phyloP scores from a whole-genome alignment of 257 asterid genomes.

The Cynanchum wilfordii region DNA sequence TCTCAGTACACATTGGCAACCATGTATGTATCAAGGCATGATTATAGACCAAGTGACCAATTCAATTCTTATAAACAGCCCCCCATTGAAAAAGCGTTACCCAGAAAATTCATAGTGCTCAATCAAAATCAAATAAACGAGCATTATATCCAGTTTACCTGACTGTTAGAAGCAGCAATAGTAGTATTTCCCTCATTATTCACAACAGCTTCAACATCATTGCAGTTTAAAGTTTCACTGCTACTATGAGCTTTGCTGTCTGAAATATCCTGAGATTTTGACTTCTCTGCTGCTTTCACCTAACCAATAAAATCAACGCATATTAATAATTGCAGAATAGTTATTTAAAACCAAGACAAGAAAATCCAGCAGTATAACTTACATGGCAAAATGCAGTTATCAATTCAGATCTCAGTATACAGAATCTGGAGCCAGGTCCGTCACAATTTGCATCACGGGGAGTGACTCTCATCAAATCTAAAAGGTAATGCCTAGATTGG shows the following conservation, averaged over 20 bases:
- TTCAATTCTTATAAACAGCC: neutral
- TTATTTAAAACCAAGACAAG: constrained; percentile 9
- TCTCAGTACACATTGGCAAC: constrained; percentile 55
- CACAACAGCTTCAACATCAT: constrained; percentile 30
- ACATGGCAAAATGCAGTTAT: constrained; percentile 76
- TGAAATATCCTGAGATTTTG: constrained; percentile 37
- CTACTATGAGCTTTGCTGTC: constrained; percentile 31
- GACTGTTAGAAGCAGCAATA: constrained; percentile 30
- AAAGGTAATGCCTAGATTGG: constrained; percentile 64
- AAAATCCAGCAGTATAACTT: constrained; percentile 23
- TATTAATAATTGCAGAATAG: neutral
- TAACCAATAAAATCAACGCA: constrained; percentile 21
- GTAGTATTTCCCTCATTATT: constrained; percentile 27
- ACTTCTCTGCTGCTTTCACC: constrained; percentile 60
- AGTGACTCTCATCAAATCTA: constrained; percentile 96
- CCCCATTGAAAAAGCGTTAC: neutral
- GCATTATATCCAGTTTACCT: constrained; percentile 28
- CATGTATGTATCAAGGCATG: neutral
- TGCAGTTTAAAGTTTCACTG: constrained; percentile 36
- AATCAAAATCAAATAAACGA: neutral
- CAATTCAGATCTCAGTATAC: constrained; percentile 88
- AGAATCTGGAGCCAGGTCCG: constrained; percentile 77
- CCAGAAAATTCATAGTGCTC: neutral
- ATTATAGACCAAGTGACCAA: neutral
- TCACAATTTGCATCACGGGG: constrained; percentile 93